Evolutionary conservation across 2,329 filamentous ascomycete genomes (phyloP).

Genomic region (Simplicillium sp.): DNA sequence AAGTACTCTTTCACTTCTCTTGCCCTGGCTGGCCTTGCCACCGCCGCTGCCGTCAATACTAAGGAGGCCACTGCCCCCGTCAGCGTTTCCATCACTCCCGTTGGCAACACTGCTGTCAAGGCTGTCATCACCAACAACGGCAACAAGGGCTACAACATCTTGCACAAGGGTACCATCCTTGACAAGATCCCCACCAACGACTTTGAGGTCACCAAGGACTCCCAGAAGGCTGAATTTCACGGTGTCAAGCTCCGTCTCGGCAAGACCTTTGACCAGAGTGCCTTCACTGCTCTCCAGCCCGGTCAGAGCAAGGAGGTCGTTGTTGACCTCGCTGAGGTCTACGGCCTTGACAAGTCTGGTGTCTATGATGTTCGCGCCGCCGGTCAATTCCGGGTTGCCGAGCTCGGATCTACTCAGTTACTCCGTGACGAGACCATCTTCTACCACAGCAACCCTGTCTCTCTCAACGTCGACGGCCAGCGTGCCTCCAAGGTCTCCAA

Average conservation of each 20-base stretch:
- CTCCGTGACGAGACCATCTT: background rate
- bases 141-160: conserved; percentile 3
- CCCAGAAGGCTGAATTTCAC: background rate
- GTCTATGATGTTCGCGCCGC: background rate
- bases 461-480: background rate
- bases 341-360: conserved; percentile 17
- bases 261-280: background rate
- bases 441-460: background rate
- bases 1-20: conserved; percentile 3
- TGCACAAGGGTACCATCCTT: conserved; percentile 4
- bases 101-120: conserved; percentile 1
- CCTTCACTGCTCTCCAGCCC: conserved; percentile 1
- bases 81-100: background rate
- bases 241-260: conserved; percentile 1
- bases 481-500: conserved; percentile 1
- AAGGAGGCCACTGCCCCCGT: conserved; percentile 1
- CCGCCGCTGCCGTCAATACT: conserved; percentile 1
- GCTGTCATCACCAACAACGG: conserved; percentile 2
- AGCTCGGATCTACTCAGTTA: conserved; percentile 1
- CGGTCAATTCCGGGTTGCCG: background rate
- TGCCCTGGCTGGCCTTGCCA: background rate
- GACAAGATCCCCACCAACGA: background rate
- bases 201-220: conserved; percentile 1
- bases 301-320: conserved; percentile 4
- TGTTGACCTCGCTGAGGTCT: conserved; percentile 1